These are phyloP conservation scores for Elsinoe batatas DNA, from an alignment of 2,329 filamentous ascomycete species.

Conservation along the genomic window DNA sequence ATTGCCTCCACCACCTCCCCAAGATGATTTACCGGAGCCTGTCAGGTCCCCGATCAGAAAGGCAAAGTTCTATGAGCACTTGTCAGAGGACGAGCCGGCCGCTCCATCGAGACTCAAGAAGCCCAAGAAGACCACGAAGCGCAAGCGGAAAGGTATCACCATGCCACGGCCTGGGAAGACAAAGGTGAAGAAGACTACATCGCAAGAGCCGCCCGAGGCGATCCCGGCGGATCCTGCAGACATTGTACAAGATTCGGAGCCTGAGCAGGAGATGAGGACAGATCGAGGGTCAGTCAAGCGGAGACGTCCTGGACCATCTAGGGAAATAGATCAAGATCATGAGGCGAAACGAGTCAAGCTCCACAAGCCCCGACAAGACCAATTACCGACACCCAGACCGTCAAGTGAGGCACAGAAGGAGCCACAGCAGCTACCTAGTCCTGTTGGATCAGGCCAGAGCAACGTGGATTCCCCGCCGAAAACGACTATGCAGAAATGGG, in stretches of 20 bases:
- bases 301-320: background rate
- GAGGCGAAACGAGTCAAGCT: background rate
- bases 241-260: background rate
- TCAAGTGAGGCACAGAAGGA: background rate
- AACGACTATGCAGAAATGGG: background rate
- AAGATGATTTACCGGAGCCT: background rate
- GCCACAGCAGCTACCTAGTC: slow-evolving; percentile 2
- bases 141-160: background rate
- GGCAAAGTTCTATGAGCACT: slow-evolving; percentile 13
- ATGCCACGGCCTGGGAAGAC: background rate
- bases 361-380: background rate
- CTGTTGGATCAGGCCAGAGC: background rate
- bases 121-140: background rate
- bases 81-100: background rate
- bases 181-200: background rate
- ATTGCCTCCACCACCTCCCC: background rate
- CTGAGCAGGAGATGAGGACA: background rate
- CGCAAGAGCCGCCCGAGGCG: background rate
- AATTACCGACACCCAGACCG: background rate
- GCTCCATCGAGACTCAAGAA: background rate
- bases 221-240: background rate
- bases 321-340: background rate
- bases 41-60: slow-evolving; percentile 1
- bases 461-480: background rate
- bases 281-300: background rate